phyloP scores from a whole-genome alignment of 352 stramenopile genomes.

The Pythium sp. region DNA sequence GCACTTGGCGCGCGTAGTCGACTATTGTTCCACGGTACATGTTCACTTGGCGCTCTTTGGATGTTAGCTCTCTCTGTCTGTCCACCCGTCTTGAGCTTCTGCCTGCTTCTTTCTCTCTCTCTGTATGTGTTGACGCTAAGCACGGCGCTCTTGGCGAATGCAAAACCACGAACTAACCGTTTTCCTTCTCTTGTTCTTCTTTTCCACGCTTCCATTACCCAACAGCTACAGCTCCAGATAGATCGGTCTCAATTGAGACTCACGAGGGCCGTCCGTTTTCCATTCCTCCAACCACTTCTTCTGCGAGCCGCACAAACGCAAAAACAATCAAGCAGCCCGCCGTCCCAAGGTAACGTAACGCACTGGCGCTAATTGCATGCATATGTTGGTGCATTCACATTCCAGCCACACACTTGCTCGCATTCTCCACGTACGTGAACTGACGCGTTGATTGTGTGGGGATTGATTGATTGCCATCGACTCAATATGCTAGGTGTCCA shows the following conservation, averaged over 20 bases:
- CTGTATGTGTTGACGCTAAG: not conserved
- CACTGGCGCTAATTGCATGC: not conserved
- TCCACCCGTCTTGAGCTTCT: no score
- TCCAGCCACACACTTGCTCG: not conserved
- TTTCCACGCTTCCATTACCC: not conserved
- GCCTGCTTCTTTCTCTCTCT: not conserved
- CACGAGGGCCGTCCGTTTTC: not conserved
- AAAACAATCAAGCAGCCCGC: not conserved
- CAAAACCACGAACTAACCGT: not conserved
- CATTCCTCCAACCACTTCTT: not conserved
- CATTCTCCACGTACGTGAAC: not conserved
- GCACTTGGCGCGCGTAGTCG: not conserved
- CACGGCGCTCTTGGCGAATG: not conserved
- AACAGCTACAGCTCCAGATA: not conserved
- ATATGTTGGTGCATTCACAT: not conserved
- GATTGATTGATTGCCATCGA: not conserved
- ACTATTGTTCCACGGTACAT: not conserved
- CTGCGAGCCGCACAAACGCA: not conserved
- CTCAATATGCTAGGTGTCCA: slow-evolving; percentile 5
- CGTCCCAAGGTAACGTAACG: not conserved
- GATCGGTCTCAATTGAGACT: not conserved
- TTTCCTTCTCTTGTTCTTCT: not conserved
- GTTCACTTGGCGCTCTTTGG: not conserved
- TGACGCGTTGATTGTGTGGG: not conserved
- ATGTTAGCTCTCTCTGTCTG: no score